phyloP scores from a whole-genome alignment of 2,329 filamentous ascomycete species.

The Talaromyces sp. region DNA sequence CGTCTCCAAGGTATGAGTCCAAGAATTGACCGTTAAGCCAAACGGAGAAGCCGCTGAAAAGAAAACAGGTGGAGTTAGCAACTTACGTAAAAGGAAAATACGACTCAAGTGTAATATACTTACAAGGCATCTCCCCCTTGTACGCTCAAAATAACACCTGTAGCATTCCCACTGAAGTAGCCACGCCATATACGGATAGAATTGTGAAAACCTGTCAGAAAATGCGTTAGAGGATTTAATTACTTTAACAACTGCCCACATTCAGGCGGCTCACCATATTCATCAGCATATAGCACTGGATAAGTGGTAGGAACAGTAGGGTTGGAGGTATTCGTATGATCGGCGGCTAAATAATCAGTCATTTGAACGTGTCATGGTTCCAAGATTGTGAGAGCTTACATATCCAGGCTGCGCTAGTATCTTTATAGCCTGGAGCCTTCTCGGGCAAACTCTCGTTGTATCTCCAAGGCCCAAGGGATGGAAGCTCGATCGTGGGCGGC shows the following conservation, averaged over 20 bases:
- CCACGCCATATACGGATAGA: constrained; percentile 68
- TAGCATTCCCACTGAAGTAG: constrained; percentile 62
- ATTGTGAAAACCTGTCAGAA: constrained; percentile 60
- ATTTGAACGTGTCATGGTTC: neutral
- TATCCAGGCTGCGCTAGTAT: constrained; percentile 37
- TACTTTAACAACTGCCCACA: neutral
- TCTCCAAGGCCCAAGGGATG: constrained; percentile 37
- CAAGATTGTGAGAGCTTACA: constrained; percentile 22
- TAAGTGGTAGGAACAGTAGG: constrained; percentile 42
- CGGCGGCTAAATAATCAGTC: constrained; percentile 29
- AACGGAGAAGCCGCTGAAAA: constrained; percentile 57
- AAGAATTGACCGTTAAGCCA: constrained; percentile 64
- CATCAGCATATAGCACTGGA: constrained; percentile 47
- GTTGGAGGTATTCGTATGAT: constrained; percentile 42
- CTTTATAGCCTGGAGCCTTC: constrained; percentile 38
- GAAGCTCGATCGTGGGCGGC: constrained; percentile 30
- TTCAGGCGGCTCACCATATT: constrained; percentile 36
- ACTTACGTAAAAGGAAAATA: neutral
- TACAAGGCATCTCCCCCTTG: constrained; percentile 56
- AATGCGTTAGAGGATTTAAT: neutral
- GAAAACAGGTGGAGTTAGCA: neutral
- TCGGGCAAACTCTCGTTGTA: constrained; percentile 46
- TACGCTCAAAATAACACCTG: constrained; percentile 56
- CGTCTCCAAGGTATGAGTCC: constrained; percentile 60
- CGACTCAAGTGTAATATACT: neutral